Base-by-base conservation (phyloP, 2,329 filamentous ascomycete species). In the Talaromyces marneffei region DNA sequence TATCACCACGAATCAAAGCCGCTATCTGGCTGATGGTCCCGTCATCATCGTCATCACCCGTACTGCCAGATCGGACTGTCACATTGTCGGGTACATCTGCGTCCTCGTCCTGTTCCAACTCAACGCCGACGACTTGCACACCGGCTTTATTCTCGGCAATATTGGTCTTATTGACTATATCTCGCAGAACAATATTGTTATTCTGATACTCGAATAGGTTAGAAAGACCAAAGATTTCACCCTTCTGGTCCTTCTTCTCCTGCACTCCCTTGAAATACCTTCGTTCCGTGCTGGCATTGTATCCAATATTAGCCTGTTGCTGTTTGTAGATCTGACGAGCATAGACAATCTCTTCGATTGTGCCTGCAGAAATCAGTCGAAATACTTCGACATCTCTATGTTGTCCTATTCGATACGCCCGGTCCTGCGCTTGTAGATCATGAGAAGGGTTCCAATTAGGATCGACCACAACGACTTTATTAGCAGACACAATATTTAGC, bases 111-210 rank as follows among this genome's bases (percentile, higher is more conserved):
- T 85, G 80, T 16, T 88, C 83, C 68, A 90, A 80, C 63, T 95
- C 86, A 18, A 96, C 82, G 59, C 90, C 87, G n/a, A 87, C 82
- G 31, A 97, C 85, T 29, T 85, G 83, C 9, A 97, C 89, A 0
- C 92, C 93, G 0, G 89, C 91, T 70, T 88, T 90, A 44, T 91
- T 91, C 77, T 99, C 94, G 3, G 94, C 94, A 57, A 99, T 87
- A 69, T 99, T 99, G 29, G 94, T 97, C 75, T 97, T 96, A 79
- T 97, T 96, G 68, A 99, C 91, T 67, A 99, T 97, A 60, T 97
- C 91, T n/a, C 90, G 85, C 4, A 97, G 82, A 14, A 97, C 82
- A 12, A 95, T 84, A 63, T 89, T 89, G 66, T 92, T 85, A 53
- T 86, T 85, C 65, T 91, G 87, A 65, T 91, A 97, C 0, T 86